Base-by-base conservation (phyloP, 2,329 filamentous ascomycete species). In the Lachnellula occidentalis region DNA sequence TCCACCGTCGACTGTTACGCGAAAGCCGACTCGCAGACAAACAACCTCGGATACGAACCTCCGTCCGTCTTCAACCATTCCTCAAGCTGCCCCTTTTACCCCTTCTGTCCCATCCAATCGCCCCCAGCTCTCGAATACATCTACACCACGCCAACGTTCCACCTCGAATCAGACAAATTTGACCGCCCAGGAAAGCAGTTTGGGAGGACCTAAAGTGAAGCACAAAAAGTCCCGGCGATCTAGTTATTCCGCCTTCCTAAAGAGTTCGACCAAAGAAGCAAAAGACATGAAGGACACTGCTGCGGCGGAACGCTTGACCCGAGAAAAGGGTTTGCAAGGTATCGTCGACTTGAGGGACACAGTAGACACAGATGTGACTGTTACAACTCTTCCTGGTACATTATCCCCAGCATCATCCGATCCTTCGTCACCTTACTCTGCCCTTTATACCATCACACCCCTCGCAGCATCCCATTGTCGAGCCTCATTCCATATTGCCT, bases 361-460 rank as follows among this genome's bases (percentile, higher is more conserved):
- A 19, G 62, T 66, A 15, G 66, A 68, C 51, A 68, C 63, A 31
- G 59, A 65, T 45, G 58, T 65, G 11, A 64, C 48, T 8, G 65
- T 57, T n/a, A 66, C 57, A 45, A 48, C 50, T 34, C 48, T 62
- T 56, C 66, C 66, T 39, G 65, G 66, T 68, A 67, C 49, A 59
- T 57, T 51, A 48, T 15, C 19, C 22, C 21, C 19, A 31, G 34
- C 50, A 48, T 45, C 56, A 49, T 43, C 52, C 45, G 45, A 52
- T 45, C 53, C 57, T 37, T 37, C 34, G 45, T 55, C n/a, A n/a
- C n/a, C n/a, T n/a, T n/a, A n/a, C n/a, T n/a, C n/a, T n/a, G n/a
- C n/a, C n/a, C n/a, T n/a, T n/a, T n/a, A n/a, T n/a, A n/a, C n/a
- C 55, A 51, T 51, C 42, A 49, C 15, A 42, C 24, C 5, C 48